A percentile compares a stretch with the other conserved stretches of the same genome.
phyloP scores from a whole-genome alignment of 306 rosid genomes.

The Ochetophila trinervis region DNA sequence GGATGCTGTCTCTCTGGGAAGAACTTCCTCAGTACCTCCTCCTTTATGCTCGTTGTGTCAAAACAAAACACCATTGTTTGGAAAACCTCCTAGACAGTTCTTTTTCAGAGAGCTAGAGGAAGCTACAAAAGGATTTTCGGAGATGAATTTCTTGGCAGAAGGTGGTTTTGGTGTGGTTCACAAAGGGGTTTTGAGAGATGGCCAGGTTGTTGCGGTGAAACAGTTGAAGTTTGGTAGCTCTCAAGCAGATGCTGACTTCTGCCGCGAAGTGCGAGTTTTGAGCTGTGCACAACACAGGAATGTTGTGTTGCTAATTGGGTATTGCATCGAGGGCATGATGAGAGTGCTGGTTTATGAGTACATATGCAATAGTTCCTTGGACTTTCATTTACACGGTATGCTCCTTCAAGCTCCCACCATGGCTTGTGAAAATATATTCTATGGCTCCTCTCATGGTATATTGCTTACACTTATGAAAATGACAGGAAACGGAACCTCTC shows the following conservation, averaged over 20 bases:
- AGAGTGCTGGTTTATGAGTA: constrained; percentile 88
- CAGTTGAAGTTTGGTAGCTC: constrained; percentile 76
- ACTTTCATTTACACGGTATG: constrained; percentile 78
- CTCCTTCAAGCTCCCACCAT: neutral
- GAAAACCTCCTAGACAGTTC: constrained; percentile 91
- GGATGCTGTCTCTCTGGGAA: constrained; percentile 66
- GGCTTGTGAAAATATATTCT: neutral
- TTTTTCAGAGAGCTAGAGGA: constrained; percentile 66
- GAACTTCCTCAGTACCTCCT: constrained; percentile 73
- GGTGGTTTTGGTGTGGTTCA: constrained; percentile 89
- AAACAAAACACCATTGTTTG: constrained; percentile 80
- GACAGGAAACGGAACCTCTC: constrained; percentile 50
- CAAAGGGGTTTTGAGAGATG: constrained; percentile 70
- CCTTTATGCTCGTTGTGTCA: constrained; percentile 88
- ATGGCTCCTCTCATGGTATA: constrained; percentile 6
- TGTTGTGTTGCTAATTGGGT: constrained; percentile 83
- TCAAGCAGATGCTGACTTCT: constrained; percentile 84
- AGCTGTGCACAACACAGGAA: constrained; percentile 99
- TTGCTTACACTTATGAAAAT: constrained; percentile 15
- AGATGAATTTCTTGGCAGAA: constrained; percentile 66
- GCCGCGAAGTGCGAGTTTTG: constrained; percentile 82
- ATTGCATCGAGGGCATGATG: constrained; percentile 59
- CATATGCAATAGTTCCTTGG: constrained; percentile 85
- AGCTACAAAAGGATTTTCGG: constrained; percentile 75
- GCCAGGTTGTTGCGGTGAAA: constrained; percentile 93